A percentile compares a stretch with the other conserved stretches of the same genome.
Evolutionary conservation across 768 basidiomycete species (phyloP).

Genomic region (Termitomyces sp.): DNA sequence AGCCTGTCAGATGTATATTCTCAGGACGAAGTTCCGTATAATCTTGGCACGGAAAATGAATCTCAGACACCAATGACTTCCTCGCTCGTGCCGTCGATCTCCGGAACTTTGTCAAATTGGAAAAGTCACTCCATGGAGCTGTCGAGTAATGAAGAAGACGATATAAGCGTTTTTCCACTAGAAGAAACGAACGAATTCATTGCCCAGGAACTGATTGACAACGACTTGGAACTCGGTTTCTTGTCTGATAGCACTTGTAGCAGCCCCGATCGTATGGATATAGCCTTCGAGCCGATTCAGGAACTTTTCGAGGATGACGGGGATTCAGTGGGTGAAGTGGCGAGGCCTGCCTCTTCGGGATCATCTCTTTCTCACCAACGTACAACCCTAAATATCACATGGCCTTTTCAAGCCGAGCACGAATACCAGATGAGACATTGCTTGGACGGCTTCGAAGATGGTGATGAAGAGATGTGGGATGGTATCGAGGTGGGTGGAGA

Average conservation of each 20-base stretch:
- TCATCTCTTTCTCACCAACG: constrained; percentile 8
- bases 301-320: constrained; percentile 11
- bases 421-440: constrained; percentile 9
- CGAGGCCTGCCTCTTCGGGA: constrained; percentile 3
- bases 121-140: not conserved
- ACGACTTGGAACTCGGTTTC: constrained; percentile 12
- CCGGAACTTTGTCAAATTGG: not conserved
- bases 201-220: not conserved
- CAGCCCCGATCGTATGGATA: constrained; percentile 2
- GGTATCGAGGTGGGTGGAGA: not conserved
- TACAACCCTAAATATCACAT: constrained; percentile 16
- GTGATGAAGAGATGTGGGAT: constrained; percentile 13
- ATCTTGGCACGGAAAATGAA: constrained; percentile 1
- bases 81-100: constrained; percentile 5
- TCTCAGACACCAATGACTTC: constrained; percentile 6
- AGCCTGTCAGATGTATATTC: constrained; percentile 4
- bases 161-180: not conserved
- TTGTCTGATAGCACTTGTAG: constrained; percentile 11
- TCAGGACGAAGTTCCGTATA: constrained; percentile 6
- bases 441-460: constrained; percentile 9
- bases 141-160: not conserved
- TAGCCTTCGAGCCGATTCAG: constrained; percentile 1
- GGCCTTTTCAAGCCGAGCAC: constrained; percentile 7
- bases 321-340: constrained; percentile 14
- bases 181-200: not conserved